Conservation (phyloP, 805 yeast species). For the Danielia reshetovae region DNA sequence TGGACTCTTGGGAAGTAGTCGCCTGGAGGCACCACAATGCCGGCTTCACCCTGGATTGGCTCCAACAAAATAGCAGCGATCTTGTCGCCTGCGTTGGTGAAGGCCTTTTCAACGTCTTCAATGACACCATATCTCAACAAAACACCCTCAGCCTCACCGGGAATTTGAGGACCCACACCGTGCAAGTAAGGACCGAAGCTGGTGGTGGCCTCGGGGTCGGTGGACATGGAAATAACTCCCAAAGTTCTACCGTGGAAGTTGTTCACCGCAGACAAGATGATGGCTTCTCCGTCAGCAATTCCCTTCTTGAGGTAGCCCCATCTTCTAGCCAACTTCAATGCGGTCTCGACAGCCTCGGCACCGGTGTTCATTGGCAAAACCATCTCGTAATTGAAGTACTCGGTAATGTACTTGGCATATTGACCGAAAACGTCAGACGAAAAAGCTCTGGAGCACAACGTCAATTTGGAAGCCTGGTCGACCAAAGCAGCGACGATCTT, state of each 20-base stretch:
- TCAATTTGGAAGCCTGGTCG: slow-evolving; percentile 81
- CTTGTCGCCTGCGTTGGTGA: slow-evolving; percentile 77
- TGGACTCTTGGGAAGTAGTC: slow-evolving; percentile 74
- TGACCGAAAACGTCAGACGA: slow-evolving; percentile 84
- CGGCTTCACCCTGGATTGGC: slow-evolving; percentile 98
- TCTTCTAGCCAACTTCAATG: slow-evolving; percentile 88
- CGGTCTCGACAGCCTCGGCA: slow-evolving; percentile 98
- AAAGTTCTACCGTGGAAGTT: slow-evolving; percentile 97
- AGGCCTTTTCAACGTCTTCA: slow-evolving; percentile 82
- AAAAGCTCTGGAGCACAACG: slow-evolving; percentile 89
- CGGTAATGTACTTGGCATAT: slow-evolving; percentile 84
- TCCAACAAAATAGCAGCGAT: slow-evolving; percentile 89
- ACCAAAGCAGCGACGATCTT: slow-evolving; percentile 78
- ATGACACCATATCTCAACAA: slow-evolving; percentile 77
- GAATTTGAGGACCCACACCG: slow-evolving; percentile 80
- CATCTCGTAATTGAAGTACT: slow-evolving; percentile 85
- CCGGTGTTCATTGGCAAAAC: slow-evolving; percentile 98
- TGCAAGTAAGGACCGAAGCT: slow-evolving; percentile 86
- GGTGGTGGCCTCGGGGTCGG: slow-evolving; percentile 88
- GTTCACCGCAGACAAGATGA: slow-evolving; percentile 79
- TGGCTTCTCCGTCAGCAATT: slow-evolving; percentile 79
- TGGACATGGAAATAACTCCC: slow-evolving; percentile 93
- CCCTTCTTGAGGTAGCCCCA: slow-evolving; percentile 93
- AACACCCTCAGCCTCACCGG: slow-evolving; percentile 60
- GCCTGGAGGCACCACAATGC: slow-evolving; percentile 88